Evolutionary conservation across 2,329 filamentous ascomycete species (phyloP), one percentile per base, ranked within the genome.

Genomic region (Stemphylium vesicarium): DNA sequence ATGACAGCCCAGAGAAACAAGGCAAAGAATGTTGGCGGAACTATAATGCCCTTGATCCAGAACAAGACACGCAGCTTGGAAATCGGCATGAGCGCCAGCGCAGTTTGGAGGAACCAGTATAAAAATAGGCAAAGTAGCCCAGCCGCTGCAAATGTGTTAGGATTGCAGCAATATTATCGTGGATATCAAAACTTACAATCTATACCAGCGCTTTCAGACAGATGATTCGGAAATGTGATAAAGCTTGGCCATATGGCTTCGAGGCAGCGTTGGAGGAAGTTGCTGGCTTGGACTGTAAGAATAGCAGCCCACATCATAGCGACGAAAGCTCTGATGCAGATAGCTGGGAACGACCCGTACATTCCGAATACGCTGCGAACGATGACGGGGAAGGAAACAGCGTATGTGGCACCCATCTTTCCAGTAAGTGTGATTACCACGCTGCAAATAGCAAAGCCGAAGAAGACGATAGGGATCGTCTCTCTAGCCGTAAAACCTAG

Each of bases 101-200:
- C 69, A 7, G 79, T 77, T 13, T 82, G 82, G 16, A 80, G 62
- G 26, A 79, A 73, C 76, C 81, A 84, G 65, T 84, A 84, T 37
- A 84, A 66, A 47, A 83, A 78, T 57, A 82, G 79, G 53, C 78
- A 83, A 2, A 83, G 73, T 26, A 84, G 70, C 22, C 80, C 77
- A 16, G 78, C 75, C 12, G 79, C 77, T 39, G 70, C 73, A 74
- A 69, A 26, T 22, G 8, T 11, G 4, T 52, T 26, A 51, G 48
- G 13, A 35, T 18, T 5, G 2, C 8, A 3, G 2, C 8, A 3
- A 1, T 2, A 13, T 15, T 9, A n/a, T 7, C 1, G n/a, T 0
- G 15, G 18, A 18, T 5, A 1, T 11, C 8, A 11, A 3, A 12
- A 24, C 64, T 57, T 60, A 71, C 70, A 75, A 20, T 61, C 57